Base-by-base conservation (phyloP, 306 rosid genomes). In the Erythrophleum fordii region DNA sequence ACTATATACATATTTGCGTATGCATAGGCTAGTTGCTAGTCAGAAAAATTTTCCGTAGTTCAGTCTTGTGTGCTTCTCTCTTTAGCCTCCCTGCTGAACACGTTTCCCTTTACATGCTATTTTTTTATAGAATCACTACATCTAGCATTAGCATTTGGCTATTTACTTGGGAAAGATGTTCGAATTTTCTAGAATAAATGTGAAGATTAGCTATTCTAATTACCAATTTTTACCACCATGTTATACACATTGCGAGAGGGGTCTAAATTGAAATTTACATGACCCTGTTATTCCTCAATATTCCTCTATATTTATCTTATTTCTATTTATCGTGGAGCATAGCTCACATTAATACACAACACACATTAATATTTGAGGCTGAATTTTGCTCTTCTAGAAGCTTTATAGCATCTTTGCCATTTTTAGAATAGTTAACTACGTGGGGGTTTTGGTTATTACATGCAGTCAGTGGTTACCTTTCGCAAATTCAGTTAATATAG, bases 371-470 rank as follows among this genome's bases (percentile, higher is more conserved):
- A 49, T 74, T 65, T 68, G 74, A 67, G 58, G 56, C 45, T 6
- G 61, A 69, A 75, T 61, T 34, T 20, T 69, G 49, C 61, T 62
- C 66, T 53, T 75, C 17, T 75, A 69, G 75, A 75, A 80, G 45
- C 44, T 44, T 75, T 16, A 31, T 49, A 70, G 59, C 59, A 44
- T 44, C 56, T 45, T 80, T 5, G 22, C 56, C 49, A 23, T 29
- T 58, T 52, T 61, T 37, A 42, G 52, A 37, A 70, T 52, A 35
- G 31, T 73, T 58, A 26, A 29, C 45, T 44, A 8, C 69, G 71
- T 61, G 3, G 31, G 28, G 28, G 18, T 69, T 80, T 22, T 42
- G 70, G 20, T 45, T 42, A 64, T 61, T 29, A 55, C 49, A 71
- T 26, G 26, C n/a, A n/a, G n/a, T n/a, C 59, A 71, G 9, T 34